These are phyloP conservation scores for Withania somnifera DNA, from an alignment of 305 asterid species.

Conservation along the genomic window DNA sequence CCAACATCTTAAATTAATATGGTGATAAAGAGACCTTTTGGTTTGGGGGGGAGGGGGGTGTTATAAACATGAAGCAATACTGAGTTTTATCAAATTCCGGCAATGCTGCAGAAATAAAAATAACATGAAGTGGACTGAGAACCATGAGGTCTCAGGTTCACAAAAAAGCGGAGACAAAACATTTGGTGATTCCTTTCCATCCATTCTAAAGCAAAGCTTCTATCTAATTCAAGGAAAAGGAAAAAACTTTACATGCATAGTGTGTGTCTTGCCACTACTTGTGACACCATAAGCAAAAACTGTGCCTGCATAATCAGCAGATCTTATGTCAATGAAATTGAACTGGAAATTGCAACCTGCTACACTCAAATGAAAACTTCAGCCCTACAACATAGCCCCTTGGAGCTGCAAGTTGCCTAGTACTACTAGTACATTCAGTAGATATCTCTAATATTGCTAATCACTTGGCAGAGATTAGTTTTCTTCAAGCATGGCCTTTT, in stretches of 20 bases:
- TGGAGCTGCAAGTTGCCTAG: neutral
- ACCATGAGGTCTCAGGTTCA: too few relatives aligned
- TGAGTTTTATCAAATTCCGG: neutral
- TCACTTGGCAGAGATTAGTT: neutral
- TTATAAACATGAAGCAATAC: neutral
- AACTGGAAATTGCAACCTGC: neutral
- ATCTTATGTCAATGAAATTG: neutral
- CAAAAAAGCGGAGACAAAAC: too few relatives aligned
- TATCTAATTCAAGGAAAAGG: too few relatives aligned
- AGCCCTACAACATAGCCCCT: neutral
- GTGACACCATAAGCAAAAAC: slow-evolving; percentile 8
- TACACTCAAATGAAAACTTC: neutral
- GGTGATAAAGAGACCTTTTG: neutral
- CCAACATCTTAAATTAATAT: slow-evolving; percentile 1
- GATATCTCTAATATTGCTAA: neutral
- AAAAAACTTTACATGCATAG: slow-evolving; percentile 9
- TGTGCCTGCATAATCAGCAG: slow-evolving; percentile 11
- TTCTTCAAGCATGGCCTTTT: neutral
- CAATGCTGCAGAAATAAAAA: neutral
- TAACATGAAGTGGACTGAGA: too few relatives aligned
- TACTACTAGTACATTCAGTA: neutral
- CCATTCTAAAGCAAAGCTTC: too few relatives aligned
- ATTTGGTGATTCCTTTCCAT: too few relatives aligned
- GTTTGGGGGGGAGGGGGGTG: neutral
- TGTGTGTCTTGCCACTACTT: slow-evolving; percentile 8